Percentiles rank a stretch among this genome's conserved stretches.
Conservation (phyloP, 192 early-diverging fungal species). For the Kickxella alabastrina region DNA sequence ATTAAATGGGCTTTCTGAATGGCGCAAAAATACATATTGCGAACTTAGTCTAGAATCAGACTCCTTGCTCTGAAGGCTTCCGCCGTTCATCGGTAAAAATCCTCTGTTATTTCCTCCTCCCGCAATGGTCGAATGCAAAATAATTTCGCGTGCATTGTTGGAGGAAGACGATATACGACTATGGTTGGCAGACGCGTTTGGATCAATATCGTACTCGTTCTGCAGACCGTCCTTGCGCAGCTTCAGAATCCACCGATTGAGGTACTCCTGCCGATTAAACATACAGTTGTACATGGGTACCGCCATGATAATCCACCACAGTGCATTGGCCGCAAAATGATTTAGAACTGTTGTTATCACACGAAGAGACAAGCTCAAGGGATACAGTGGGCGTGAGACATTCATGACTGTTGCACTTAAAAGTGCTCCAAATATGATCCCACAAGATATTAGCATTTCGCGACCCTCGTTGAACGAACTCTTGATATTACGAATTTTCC, state of each 20-base stretch:
- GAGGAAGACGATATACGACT: background rate
- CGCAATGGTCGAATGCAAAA: background rate
- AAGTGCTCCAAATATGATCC: constrained; percentile 17
- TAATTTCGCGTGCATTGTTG: background rate
- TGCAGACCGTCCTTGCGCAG: constrained; percentile 32
- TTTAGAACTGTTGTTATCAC: constrained; percentile 27
- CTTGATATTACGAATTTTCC: constrained; percentile 46
- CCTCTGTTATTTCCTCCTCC: background rate
- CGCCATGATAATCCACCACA: constrained; percentile 46
- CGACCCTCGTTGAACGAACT: constrained; percentile 50
- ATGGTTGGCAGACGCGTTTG: background rate
- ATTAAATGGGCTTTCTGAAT: background rate
- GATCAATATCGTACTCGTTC: constrained; percentile 17
- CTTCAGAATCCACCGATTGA: constrained; percentile 18
- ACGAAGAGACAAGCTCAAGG: constrained; percentile 11
- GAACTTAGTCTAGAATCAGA: background rate
- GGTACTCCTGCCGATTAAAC: constrained; percentile 14
- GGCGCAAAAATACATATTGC: background rate
- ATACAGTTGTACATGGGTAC: constrained; percentile 27
- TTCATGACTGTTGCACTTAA: constrained; percentile 32
- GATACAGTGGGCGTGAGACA: constrained; percentile 19
- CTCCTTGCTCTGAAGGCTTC: background rate
- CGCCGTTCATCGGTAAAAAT: background rate
- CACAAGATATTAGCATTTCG: constrained; percentile 21
- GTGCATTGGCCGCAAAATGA: constrained; percentile 25